phyloP scores from a whole-genome alignment of 305 asterid species.

The Fraxinus sp. region DNA sequence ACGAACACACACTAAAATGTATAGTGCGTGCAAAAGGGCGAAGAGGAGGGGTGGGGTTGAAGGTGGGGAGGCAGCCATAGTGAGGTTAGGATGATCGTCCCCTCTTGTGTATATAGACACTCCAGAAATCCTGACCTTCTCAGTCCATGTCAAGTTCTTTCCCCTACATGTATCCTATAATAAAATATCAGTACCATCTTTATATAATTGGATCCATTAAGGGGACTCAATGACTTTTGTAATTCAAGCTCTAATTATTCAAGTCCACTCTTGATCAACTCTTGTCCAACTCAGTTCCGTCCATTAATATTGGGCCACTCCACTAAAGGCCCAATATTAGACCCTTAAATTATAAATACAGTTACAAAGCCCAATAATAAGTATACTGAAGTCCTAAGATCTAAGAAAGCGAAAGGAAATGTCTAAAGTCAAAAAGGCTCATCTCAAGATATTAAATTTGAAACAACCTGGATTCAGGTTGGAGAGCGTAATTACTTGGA shows the following conservation, averaged over 20 bases:
- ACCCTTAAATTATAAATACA: not conserved
- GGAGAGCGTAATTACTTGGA: not conserved
- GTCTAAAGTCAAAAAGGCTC: not conserved
- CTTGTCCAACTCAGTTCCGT: not conserved
- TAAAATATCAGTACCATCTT: not conserved
- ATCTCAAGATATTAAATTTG: not conserved
- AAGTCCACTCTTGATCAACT: not conserved
- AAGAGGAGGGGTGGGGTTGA: not conserved
- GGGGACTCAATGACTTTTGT: not conserved
- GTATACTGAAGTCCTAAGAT: not conserved
- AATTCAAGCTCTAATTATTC: not conserved
- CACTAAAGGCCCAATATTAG: not conserved
- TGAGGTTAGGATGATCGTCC: not conserved
- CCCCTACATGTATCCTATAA: not conserved
- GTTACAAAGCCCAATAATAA: not conserved
- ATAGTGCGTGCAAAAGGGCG: not conserved
- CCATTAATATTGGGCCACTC: not conserved
- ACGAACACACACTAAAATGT: not conserved
- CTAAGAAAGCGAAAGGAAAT: not conserved
- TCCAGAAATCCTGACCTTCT: not conserved
- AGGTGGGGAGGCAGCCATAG: not conserved
- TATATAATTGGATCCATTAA: not conserved
- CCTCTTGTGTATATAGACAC: not conserved
- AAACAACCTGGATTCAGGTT: slow-evolving; percentile 6
- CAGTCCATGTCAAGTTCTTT: not conserved